Base-by-base conservation (phyloP, 768 basidiomycete genomes). In the Russula dissimulans region DNA sequence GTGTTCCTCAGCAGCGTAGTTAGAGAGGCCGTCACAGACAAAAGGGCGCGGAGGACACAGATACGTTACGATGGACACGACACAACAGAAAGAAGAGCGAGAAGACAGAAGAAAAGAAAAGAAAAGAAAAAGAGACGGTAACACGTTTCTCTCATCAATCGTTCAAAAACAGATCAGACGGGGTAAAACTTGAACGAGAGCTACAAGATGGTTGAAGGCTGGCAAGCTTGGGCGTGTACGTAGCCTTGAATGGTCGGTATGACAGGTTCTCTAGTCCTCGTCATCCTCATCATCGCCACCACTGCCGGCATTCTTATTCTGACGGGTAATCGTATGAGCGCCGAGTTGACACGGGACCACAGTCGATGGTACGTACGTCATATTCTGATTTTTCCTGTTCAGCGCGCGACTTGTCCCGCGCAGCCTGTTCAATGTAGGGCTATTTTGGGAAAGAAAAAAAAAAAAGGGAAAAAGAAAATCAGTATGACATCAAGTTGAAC, bases 351-450 rank as follows among this genome's bases (percentile, higher is more conserved):
- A 8, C 14, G 4, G 18, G n/a, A 48, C 1, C 12, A 29, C 7
- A 60, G n/a, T 15, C 3, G 34, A 57, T 45, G 4, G 52, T 53
- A 72, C 77, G 57, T 59, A 80, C 79, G 47, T 77, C 70, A 68
- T 77, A 67, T 4, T 71, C 73, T 50, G 74, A 73, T 72, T 90
- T 91, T 72, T 92, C 91, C 58, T 84, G 80, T 67, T 92, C 93
- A 34, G 91, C 91, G 54, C 95, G 82, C 61, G 77, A 71, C 80
- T 97, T 97, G 76, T 97, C 95, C 57, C 80, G 79, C 43, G 86
- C 83, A 49, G 95, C 95, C 72, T 87, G 83, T 56, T 92, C 89
- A 60, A 87, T 67, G 77, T 95, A 98, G 15, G 92, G 93, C 93
- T 95, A 63, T 34, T 68, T 29, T 36, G 5, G 5, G 5, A 4